Conservation (phyloP, 768 basidiomycete species). For the Boletus coccyginus region DNA sequence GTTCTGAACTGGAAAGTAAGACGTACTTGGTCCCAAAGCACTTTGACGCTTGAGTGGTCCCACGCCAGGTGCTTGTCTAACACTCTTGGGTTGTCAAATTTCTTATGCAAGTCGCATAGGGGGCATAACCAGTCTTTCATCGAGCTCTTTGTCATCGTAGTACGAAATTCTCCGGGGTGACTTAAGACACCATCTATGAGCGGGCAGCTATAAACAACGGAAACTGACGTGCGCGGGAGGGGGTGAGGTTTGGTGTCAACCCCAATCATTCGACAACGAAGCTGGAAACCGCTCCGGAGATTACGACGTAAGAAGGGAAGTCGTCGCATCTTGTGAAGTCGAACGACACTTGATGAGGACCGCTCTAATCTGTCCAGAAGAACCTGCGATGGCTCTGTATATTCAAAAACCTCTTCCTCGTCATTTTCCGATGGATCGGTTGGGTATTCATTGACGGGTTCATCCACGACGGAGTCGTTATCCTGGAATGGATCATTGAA, state of each 20-base stretch:
- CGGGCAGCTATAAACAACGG: constrained; percentile 23
- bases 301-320: constrained; percentile 60
- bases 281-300: constrained; percentile 46
- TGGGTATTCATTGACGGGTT: background rate
- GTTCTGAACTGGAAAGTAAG: background rate
- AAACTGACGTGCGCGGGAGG: constrained; percentile 18
- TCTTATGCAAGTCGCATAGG: constrained; percentile 46
- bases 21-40: constrained; percentile 37
- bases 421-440: constrained; percentile 10
- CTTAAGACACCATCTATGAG: constrained; percentile 3
- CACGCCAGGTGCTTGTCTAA: constrained; percentile 46
- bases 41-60: constrained; percentile 45
- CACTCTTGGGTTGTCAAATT: constrained; percentile 42
- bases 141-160: constrained; percentile 16
- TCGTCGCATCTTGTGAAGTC: constrained; percentile 36
- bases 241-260: constrained; percentile 32
- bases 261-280: constrained; percentile 37
- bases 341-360: constrained; percentile 30
- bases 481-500: background rate
- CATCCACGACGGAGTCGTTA: constrained; percentile 1
- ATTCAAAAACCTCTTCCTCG: constrained; percentile 4
- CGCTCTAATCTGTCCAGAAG: constrained; percentile 37
- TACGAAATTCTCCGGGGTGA: constrained; percentile 9
- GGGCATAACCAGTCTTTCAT: constrained; percentile 49
- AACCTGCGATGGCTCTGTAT: constrained; percentile 29